phyloP scores from a whole-genome alignment of 139 green algal genomes.

The Closterium sp. region DNA sequence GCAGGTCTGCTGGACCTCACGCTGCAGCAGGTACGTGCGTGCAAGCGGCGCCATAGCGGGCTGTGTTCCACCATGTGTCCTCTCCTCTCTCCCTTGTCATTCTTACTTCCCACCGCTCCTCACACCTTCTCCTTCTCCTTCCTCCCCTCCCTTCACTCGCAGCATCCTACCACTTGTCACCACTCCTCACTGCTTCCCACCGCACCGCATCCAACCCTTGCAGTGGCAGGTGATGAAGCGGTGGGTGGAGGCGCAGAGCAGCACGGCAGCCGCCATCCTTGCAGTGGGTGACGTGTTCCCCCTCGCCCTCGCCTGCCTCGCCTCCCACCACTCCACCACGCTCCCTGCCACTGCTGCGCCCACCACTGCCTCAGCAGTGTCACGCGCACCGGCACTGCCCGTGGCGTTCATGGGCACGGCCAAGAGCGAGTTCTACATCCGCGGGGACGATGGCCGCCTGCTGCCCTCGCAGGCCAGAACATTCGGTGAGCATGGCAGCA shows the following conservation, averaged over 20 bases:
- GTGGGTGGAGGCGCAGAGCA: conserved; percentile 28
- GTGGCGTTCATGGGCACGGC: conserved; percentile 39
- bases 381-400: no score
- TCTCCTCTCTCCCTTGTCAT: no score
- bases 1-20: conserved; percentile 34
- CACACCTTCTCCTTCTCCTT: neutral
- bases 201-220: no score
- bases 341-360: no score
- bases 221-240: conserved; percentile 33
- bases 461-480: neutral
- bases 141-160: neutral
- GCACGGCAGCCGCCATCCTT: neutral
- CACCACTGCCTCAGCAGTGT: no score
- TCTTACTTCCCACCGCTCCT: neutral
- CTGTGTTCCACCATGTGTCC: no score
- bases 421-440: conserved; percentile 54
- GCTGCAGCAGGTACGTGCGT: conserved; percentile 1
- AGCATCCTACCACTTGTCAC: no score
- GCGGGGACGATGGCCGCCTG: neutral
- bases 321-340: neutral
- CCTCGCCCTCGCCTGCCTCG: conserved; percentile 45
- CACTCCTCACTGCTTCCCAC: no score
- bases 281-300: conserved; percentile 51
- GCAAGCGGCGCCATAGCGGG: no score
- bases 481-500: neutral